Conservation (phyloP, 2,329 filamentous ascomycete species). For the Trichoderma hamatum region DNA sequence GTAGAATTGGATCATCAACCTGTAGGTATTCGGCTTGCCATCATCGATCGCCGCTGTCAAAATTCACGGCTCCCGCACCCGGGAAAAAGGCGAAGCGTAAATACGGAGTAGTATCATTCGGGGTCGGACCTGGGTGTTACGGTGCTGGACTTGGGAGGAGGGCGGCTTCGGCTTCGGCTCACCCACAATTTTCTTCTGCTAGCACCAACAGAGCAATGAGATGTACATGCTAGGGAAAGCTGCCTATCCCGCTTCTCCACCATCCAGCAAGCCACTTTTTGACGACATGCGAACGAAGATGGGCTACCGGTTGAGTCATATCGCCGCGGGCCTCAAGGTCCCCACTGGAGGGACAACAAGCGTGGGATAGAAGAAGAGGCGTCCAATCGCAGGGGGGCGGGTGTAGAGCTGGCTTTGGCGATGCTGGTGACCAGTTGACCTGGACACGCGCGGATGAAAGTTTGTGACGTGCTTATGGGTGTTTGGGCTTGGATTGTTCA, state of each 20-base stretch:
- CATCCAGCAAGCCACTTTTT: neutral
- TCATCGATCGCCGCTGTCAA: neutral
- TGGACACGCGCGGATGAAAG: slow-evolving; percentile 11
- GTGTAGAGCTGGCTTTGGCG: neutral
- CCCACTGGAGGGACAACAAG: too few species aligned
- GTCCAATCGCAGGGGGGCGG: neutral
- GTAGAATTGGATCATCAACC: neutral
- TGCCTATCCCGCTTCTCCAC: neutral
- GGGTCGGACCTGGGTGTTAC: neutral
- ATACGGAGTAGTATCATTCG: neutral
- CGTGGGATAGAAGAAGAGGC: neutral
- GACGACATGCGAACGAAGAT: neutral
- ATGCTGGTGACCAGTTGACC: neutral
- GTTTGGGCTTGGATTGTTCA: neutral
- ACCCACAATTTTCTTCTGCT: neutral
- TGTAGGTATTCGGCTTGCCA: neutral
- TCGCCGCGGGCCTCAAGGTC: neutral
- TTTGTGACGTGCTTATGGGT: slow-evolving; percentile 10
- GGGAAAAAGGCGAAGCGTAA: neutral
- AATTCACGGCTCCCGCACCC: slow-evolving; percentile 5
- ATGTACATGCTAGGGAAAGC: neutral
- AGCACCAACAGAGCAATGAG: neutral
- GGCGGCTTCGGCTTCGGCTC: slow-evolving; percentile 21
- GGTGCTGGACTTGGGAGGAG: neutral
- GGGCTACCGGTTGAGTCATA: neutral